Percentiles rank a stretch among this genome's conserved stretches.
These are phyloP conservation scores for Penicillium sp. DNA, from an alignment of 2,329 filamentous ascomycete genomes.

Conservation along the genomic window DNA sequence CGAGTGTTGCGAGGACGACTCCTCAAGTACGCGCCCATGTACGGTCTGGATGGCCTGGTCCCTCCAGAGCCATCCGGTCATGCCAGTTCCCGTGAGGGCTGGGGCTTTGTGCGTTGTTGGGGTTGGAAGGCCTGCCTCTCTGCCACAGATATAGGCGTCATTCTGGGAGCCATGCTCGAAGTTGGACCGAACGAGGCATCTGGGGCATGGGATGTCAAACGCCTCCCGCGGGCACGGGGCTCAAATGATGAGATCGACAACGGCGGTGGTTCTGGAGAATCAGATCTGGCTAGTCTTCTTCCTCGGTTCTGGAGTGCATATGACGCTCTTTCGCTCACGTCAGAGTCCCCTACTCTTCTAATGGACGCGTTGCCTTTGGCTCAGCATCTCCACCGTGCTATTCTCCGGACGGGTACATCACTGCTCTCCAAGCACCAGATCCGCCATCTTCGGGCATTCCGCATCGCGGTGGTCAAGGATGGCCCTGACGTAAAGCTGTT, in stretches of 20 bases:
- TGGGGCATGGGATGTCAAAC: conserved; percentile 32
- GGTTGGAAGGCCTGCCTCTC: conserved; percentile 93
- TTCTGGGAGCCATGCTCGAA: conserved; percentile 87
- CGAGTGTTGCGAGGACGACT: conserved; percentile 78
- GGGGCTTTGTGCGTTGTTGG: conserved; percentile 97
- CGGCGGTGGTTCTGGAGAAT: conserved; percentile 18
- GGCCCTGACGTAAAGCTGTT: conserved; percentile 89
- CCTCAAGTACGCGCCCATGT: conserved; percentile 85
- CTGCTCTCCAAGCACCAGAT: conserved; percentile 93
- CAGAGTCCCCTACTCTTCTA: conserved; percentile 48
- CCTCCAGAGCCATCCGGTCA: conserved; percentile 69
- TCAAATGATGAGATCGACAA: conserved; percentile 18
- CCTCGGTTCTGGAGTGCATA: conserved; percentile 57
- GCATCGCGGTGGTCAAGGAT: conserved; percentile 93
- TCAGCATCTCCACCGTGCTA: conserved; percentile 84
- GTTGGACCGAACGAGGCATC: conserved; percentile 57
- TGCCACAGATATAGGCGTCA: conserved; percentile 88
- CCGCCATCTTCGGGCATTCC: conserved; percentile 83
- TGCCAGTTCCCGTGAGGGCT: conserved; percentile 76
- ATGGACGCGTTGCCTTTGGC: conserved; percentile 77
- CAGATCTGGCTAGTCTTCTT: conserved; percentile 33
- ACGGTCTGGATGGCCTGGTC: conserved; percentile 90
- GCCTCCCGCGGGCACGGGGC: conserved; percentile 21
- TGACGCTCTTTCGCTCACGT: conserved; percentile 50
- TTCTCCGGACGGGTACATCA: conserved; percentile 85